phyloP scores from a whole-genome alignment of 2,329 filamentous ascomycete species.

The Zasmidium angulare region DNA sequence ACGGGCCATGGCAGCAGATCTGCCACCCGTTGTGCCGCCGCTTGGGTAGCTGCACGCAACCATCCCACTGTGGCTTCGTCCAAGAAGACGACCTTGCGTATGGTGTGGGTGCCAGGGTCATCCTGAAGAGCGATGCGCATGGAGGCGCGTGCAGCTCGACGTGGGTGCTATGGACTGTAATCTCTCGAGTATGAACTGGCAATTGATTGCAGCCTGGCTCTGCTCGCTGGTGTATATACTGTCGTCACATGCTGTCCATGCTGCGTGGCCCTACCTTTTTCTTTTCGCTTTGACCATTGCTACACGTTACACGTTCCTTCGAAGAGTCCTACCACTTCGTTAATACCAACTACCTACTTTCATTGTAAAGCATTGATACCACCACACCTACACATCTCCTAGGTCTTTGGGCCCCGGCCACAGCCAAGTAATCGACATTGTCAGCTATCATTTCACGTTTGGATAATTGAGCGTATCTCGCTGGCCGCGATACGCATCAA shows the following conservation, averaged over 20 bases:
- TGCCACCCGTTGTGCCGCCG: slow-evolving; percentile 14
- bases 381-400: slow-evolving; percentile 2
- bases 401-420: not conserved
- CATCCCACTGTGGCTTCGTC: slow-evolving; percentile 16
- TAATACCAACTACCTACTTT: slow-evolving; percentile 16
- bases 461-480: slow-evolving; percentile 12
- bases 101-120: slow-evolving; percentile 19
- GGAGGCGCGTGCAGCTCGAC: slow-evolving; percentile 20
- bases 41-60: slow-evolving; percentile 15
- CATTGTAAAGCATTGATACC: slow-evolving; percentile 19
- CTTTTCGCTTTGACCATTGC: slow-evolving; percentile 20
- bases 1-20: slow-evolving; percentile 15
- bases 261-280: slow-evolving; percentile 15
- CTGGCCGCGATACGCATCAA: slow-evolving; percentile 13
- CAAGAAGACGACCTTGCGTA: slow-evolving; percentile 22
- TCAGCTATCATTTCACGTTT: not conserved
- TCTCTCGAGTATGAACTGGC: slow-evolving; percentile 16
- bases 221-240: slow-evolving; percentile 19
- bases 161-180: slow-evolving; percentile 26
- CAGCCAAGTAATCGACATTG: slow-evolving; percentile 1
- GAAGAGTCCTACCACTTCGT: slow-evolving; percentile 11
- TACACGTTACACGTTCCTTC: slow-evolving; percentile 25
- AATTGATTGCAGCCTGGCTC: slow-evolving; percentile 18
- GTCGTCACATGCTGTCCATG: slow-evolving; percentile 13
- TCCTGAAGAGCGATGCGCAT: slow-evolving; percentile 13